These are phyloP conservation scores for Aspergillus tubingensis DNA, from an alignment of 2,329 filamentous ascomycete species.

Conservation along the genomic window DNA sequence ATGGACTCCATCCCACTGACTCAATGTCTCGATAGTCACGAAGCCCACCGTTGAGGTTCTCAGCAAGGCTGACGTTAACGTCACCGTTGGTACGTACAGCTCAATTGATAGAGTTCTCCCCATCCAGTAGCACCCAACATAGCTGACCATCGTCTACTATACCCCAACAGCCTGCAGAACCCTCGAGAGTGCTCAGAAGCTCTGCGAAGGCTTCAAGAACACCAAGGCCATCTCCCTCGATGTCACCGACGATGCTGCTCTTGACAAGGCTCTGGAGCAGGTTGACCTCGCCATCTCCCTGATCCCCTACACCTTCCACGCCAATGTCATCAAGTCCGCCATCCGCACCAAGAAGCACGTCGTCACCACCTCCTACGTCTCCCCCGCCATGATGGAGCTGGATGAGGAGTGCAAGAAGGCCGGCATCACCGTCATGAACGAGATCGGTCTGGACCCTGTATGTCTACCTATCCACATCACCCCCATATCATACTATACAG, in stretches of 20 bases:
- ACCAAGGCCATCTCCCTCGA: constrained; percentile 79
- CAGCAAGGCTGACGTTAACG: constrained; percentile 59
- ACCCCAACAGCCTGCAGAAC: constrained; percentile 71
- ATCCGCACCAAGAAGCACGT: constrained; percentile 95
- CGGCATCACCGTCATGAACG: constrained; percentile 96
- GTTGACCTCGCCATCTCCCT: constrained; percentile 76
- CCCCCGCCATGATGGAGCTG: constrained; percentile 87
- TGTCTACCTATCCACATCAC: constrained; percentile 9
- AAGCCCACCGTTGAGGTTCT: constrained; percentile 67
- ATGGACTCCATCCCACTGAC: neutral
- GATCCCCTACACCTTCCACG: constrained; percentile 92
- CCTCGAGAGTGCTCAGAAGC: constrained; percentile 72
- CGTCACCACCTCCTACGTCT: constrained; percentile 92
- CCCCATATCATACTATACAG: neutral
- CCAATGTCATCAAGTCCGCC: constrained; percentile 85
- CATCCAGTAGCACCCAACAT: neutral
- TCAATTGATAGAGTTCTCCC: neutral
- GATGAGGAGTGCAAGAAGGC: constrained; percentile 81
- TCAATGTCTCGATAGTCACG: constrained; percentile 47
- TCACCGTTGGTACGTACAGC: constrained; percentile 62
- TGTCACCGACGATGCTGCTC: constrained; percentile 71
- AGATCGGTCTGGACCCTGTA: constrained; percentile 69
- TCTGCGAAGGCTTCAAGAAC: constrained; percentile 71
- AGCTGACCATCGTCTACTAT: constrained; percentile 9
- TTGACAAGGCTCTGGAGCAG: constrained; percentile 79